Evolutionary conservation across 768 basidiomycete species (phyloP).

Genomic region (Leccinellum albellum): DNA sequence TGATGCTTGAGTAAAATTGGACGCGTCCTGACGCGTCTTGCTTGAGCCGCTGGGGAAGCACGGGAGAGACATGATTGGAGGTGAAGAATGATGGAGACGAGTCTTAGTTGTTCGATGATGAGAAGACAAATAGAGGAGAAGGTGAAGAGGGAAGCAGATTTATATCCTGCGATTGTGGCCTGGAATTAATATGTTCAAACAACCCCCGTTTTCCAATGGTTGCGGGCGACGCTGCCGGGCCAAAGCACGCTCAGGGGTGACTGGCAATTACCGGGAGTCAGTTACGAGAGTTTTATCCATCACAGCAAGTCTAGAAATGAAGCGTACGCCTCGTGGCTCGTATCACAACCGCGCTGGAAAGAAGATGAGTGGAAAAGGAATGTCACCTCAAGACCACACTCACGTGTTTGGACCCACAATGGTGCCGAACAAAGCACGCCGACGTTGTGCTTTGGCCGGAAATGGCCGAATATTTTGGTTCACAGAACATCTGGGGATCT

Average conservation of each 20-base stretch:
- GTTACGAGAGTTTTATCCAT: neutral
- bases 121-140: too few relatives aligned
- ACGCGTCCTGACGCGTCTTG: neutral
- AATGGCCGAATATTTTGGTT: neutral
- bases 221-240: neutral
- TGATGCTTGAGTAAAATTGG: too few relatives aligned
- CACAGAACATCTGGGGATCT: neutral
- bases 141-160: neutral
- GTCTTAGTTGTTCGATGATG: neutral
- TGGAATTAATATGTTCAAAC: neutral
- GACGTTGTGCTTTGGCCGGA: constrained; percentile 3
- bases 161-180: neutral
- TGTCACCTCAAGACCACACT: neutral
- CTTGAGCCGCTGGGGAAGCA: neutral
- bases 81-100: neutral
- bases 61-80: neutral
- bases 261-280: neutral
- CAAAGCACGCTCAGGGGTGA: constrained; percentile 1
- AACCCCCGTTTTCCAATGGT: neutral
- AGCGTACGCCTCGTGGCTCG: neutral
- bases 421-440: constrained; percentile 2
- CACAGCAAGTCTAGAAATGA: neutral
- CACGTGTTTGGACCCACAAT: constrained; percentile 2
- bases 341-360: neutral
- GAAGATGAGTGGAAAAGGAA: neutral